These are phyloP conservation scores for Fusarium nurragi DNA, from an alignment of 2,329 filamentous ascomycete genomes.

Conservation along the genomic window DNA sequence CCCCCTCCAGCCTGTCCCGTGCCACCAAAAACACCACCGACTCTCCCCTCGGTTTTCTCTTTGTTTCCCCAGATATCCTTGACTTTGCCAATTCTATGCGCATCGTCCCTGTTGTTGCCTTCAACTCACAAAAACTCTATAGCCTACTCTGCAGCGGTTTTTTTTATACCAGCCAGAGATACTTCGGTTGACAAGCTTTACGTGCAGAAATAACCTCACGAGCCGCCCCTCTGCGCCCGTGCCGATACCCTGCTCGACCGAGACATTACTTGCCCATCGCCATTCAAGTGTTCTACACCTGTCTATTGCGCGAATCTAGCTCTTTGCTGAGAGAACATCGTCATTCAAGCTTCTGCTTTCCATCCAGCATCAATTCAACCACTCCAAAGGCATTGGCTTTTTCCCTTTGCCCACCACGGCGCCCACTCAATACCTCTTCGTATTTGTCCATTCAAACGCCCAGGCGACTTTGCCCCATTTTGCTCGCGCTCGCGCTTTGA, in stretches of 20 bases:
- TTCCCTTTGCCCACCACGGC: constrained; percentile 52
- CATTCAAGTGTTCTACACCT: constrained; percentile 31
- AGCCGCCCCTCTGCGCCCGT: constrained; percentile 37
- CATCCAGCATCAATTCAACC: constrained; percentile 33
- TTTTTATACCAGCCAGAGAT: constrained; percentile 10
- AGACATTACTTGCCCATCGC: constrained; percentile 40
- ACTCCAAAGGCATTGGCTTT: constrained; percentile 25
- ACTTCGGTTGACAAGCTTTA: constrained; percentile 20
- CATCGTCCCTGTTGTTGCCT: constrained; percentile 33
- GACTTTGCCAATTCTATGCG: constrained; percentile 41
- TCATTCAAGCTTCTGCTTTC: constrained; percentile 12
- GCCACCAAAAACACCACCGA: constrained; percentile 46
- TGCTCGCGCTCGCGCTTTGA: constrained; percentile 44
- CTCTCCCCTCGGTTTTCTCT: constrained; percentile 46
- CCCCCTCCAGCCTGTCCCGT: constrained; percentile 45
- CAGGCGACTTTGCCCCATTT: constrained; percentile 36
- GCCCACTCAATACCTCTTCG: constrained; percentile 41
- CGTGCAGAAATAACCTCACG: constrained; percentile 36
- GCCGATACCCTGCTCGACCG: constrained; percentile 40
- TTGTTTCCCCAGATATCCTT: constrained; percentile 48
- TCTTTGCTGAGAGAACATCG: constrained; percentile 18
- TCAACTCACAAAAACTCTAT: constrained; percentile 41
- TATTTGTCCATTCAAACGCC: constrained; percentile 43
- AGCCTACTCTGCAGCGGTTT: constrained; percentile 31
- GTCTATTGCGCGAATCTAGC: constrained; percentile 36